These are phyloP conservation scores for Laguncularia racemosa DNA, from an alignment of 345 rosid species.

Conservation along the genomic window DNA sequence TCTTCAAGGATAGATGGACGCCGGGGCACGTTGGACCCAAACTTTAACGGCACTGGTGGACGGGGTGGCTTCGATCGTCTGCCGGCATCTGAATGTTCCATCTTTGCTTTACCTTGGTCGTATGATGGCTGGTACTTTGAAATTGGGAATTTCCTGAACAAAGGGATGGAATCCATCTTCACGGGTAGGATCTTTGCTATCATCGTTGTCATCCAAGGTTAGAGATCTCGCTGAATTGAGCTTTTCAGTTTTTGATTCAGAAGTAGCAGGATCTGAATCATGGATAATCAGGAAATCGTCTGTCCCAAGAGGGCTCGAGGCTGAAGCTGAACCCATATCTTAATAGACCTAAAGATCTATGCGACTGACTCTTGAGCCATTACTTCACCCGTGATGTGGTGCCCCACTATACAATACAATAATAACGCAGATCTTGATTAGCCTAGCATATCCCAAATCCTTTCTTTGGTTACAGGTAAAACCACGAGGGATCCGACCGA, in stretches of 20 bases:
- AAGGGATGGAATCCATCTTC: background rate
- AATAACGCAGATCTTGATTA: no score
- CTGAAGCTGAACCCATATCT: no score
- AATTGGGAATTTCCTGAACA: slow-evolving; percentile 14
- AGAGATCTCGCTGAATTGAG: no score
- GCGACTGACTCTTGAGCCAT: background rate
- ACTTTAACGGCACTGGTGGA: background rate
- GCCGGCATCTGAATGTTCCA: slow-evolving; percentile 6
- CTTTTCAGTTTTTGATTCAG: background rate
- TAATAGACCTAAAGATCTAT: no score
- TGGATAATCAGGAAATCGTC: background rate
- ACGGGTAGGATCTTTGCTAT: background rate
- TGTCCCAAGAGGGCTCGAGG: background rate
- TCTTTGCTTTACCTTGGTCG: slow-evolving; percentile 6
- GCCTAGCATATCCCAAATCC: no score
- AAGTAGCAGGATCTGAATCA: background rate
- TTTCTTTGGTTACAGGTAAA: no score
- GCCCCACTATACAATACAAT: no score
- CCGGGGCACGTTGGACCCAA: slow-evolving; percentile 2
- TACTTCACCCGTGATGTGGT: no score
- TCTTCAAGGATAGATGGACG: slow-evolving; percentile 18
- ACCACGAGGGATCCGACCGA: no score
- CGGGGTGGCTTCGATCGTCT: background rate
- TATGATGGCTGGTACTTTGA: slow-evolving; percentile 1
- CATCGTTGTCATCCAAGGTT: background rate